Percentiles rank a stretch among this genome's conserved stretches.
Evolutionary conservation across 768 basidiomycete genomes (phyloP).

Genomic region (Leccinum variicolor): DNA sequence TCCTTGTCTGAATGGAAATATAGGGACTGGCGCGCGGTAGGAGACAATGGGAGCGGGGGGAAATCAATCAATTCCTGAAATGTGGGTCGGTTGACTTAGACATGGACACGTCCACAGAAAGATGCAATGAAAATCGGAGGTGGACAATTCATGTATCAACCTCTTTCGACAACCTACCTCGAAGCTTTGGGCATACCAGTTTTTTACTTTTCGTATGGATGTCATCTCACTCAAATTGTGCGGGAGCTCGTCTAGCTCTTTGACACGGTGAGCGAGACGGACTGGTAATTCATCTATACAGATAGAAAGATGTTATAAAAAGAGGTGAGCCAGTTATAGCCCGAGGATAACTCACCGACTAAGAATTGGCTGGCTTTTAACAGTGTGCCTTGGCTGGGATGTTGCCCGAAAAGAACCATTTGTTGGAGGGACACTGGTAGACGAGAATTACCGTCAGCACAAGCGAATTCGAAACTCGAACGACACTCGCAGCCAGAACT

Average conservation of each 20-base stretch:
- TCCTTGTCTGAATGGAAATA: conserved; percentile 41
- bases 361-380: conserved; percentile 91
- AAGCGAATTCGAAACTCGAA: neutral
- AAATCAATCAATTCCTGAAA: conserved; percentile 85
- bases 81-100: neutral
- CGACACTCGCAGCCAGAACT: neutral
- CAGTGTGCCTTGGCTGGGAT: conserved; percentile 91
- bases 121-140: neutral
- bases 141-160: neutral
- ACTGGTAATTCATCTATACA: conserved; percentile 86
- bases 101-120: neutral
- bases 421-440: conserved; percentile 90
- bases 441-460: conserved; percentile 7
- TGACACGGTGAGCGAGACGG: conserved; percentile 91
- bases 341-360: conserved; percentile 46
- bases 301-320: neutral
- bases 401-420: conserved; percentile 97
- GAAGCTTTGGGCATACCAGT: conserved; percentile 99
- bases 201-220: conserved; percentile 90
- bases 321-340: neutral
- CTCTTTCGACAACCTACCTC: conserved; percentile 56
- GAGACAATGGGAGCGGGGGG: conserved; percentile 69
- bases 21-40: conserved; percentile 65
- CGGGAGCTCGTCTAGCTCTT: conserved; percentile 92
- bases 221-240: conserved; percentile 90